These are phyloP conservation scores for Xylaria grammica DNA, from an alignment of 495 filamentous ascomycete genomes.

Conservation along the genomic window DNA sequence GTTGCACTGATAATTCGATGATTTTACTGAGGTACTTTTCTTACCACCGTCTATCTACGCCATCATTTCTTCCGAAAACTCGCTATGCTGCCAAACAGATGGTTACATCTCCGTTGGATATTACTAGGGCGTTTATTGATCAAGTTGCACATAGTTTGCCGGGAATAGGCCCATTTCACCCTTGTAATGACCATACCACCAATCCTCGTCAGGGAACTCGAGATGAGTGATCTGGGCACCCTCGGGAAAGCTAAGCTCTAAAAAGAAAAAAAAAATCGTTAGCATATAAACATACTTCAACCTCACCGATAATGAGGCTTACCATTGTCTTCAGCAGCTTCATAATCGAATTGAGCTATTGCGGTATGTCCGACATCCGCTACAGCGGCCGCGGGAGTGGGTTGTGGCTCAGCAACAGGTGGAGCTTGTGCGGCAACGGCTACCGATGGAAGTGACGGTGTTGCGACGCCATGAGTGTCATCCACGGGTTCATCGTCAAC, in stretches of 20 bases:
- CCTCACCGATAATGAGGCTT: slow-evolving; percentile 20
- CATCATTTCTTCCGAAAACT: slow-evolving; percentile 6
- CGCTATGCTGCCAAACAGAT: slow-evolving; percentile 20
- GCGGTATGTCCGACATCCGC: slow-evolving; percentile 64
- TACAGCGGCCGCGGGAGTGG: slow-evolving; percentile 36
- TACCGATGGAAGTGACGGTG: slow-evolving; percentile 34
- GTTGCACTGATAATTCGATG: slow-evolving; percentile 11
- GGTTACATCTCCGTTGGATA: neutral
- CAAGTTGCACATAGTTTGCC: slow-evolving; percentile 78
- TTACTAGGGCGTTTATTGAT: slow-evolving; percentile 47
- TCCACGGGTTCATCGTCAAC: slow-evolving; percentile 58
- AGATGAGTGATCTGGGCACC: slow-evolving; percentile 72
- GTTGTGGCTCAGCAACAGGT: slow-evolving; percentile 41
- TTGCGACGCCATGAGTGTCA: slow-evolving; percentile 27
- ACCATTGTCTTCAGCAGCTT: slow-evolving; percentile 95
- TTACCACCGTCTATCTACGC: slow-evolving; percentile 19
- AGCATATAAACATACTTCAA: slow-evolving; percentile 18
- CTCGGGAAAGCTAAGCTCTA: slow-evolving; percentile 88
- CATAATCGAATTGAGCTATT: slow-evolving; percentile 92
- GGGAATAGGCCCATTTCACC: slow-evolving; percentile 88
- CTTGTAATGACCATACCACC: slow-evolving; percentile 90
- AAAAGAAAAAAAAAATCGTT: slow-evolving; percentile 16
- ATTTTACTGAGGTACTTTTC: slow-evolving; percentile 17
- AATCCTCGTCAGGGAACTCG: slow-evolving; percentile 97
- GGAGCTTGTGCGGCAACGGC: slow-evolving; percentile 30